Percentiles rank a stretch among this genome's conserved stretches.
phyloP scores from a whole-genome alignment of 176 grass and related monocot species.

The Musa acuminata region DNA sequence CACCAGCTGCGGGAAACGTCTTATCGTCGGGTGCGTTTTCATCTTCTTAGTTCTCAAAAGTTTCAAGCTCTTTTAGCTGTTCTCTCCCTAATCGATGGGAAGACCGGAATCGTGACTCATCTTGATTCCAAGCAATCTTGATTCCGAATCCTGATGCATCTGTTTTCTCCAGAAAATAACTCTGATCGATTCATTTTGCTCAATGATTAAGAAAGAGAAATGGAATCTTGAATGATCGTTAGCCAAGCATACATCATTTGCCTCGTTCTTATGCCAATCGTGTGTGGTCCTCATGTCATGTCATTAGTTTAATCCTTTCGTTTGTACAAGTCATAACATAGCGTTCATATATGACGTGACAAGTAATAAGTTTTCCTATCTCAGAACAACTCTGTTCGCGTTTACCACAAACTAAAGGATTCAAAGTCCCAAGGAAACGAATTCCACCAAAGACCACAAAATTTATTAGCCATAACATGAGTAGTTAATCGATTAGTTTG shows the following conservation, averaged over 20 bases:
- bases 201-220: too few relatives aligned
- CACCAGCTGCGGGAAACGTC: slow-evolving; percentile 44
- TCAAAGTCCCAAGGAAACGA: too few relatives aligned
- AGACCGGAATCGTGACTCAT: too few relatives aligned
- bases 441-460: too few relatives aligned
- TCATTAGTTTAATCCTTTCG: not conserved
- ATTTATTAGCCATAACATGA: too few relatives aligned
- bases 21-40: slow-evolving; percentile 48
- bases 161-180: not conserved
- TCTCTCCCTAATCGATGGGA: not conserved
- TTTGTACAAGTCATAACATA: not conserved
- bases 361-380: too few relatives aligned
- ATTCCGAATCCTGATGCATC: not conserved
- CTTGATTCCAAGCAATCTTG: not conserved
- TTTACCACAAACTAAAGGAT: too few relatives aligned
- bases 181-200: too few relatives aligned
- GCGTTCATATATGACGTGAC: not conserved
- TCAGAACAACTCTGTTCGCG: too few relatives aligned
- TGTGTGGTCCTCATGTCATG: not conserved
- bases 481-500: too few relatives aligned
- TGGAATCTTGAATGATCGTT: not conserved
- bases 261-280: not conserved
- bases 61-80: not conserved
- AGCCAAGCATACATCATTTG: not conserved
- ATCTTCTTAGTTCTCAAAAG: not conserved